These are phyloP conservation scores for Pseudogymnoascus sp. DNA, from an alignment of 2,329 filamentous ascomycete species.

Conservation along the genomic window DNA sequence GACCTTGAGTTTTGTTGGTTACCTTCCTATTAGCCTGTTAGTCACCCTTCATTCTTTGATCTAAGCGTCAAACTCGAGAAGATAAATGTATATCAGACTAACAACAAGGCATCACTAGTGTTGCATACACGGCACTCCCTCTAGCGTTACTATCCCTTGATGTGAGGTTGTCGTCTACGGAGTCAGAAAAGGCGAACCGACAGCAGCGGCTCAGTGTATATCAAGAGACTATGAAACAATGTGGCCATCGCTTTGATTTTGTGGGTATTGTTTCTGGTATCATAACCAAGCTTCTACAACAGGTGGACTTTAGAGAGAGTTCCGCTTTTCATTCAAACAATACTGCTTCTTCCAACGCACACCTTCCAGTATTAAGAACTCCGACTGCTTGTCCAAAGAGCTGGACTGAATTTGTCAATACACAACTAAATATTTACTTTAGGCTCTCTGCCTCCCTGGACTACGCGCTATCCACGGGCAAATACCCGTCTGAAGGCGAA, in stretches of 20 bases:
- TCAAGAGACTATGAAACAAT: background rate
- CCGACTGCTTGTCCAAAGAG: background rate
- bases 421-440: background rate
- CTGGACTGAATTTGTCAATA: background rate
- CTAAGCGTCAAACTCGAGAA: background rate
- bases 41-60: background rate
- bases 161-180: background rate
- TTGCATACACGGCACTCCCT: background rate
- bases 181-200: background rate
- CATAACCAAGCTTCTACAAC: background rate
- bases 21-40: background rate
- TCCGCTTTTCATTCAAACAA: background rate
- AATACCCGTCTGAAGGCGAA: background rate
- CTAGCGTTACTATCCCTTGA: background rate
- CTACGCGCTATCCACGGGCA: background rate
- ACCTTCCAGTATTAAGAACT: background rate
- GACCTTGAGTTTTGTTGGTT: background rate
- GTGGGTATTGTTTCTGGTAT: background rate
- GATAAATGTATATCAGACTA: background rate
- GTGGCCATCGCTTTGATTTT: background rate
- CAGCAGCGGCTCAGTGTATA: background rate
- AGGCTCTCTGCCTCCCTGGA: background rate
- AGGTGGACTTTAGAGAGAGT: background rate
- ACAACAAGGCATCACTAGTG: background rate
- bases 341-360: background rate